Percentiles rank a stretch among this genome's conserved stretches.
These are phyloP conservation scores for Zea luxurians DNA, from an alignment of 176 grass and related monocot species.

Conservation along the genomic window DNA sequence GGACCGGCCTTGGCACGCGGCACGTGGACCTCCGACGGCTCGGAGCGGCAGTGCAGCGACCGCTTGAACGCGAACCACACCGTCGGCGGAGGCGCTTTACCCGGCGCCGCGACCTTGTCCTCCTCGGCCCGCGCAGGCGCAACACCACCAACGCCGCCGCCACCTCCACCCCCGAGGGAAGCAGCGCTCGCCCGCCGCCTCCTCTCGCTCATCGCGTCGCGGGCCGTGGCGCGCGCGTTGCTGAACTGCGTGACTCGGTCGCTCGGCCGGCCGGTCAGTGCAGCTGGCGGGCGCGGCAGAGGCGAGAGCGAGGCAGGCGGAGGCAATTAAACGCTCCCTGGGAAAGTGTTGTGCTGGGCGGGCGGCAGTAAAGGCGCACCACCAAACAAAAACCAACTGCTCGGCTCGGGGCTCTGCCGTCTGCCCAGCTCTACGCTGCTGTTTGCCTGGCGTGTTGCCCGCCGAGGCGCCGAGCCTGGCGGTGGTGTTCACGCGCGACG, in stretches of 20 bases:
- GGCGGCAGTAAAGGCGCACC: slow-evolving; percentile 45
- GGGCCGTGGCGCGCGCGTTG: background rate
- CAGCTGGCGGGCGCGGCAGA: slow-evolving; percentile 20
- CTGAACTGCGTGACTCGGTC: background rate
- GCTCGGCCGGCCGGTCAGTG: background rate
- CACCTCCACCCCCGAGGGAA: background rate
- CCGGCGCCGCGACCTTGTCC: slow-evolving; percentile 29
- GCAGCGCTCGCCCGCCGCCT: slow-evolving; percentile 27
- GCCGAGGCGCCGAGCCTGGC: background rate
- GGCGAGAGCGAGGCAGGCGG: background rate
- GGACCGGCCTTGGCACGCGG: slow-evolving; percentile 52
- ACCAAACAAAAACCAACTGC: slow-evolving; percentile 50
- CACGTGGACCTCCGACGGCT: slow-evolving; percentile 82
- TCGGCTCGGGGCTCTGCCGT: background rate
- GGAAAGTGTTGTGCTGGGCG: slow-evolving; percentile 15
- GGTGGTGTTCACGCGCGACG: background rate
- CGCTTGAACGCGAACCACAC: slow-evolving; percentile 89
- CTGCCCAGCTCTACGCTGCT: background rate
- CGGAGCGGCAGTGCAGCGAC: slow-evolving; percentile 91
- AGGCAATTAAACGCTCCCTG: slow-evolving; percentile 34
- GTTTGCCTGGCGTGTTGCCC: slow-evolving; percentile 6
- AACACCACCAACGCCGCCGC: no score
- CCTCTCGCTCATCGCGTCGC: slow-evolving; percentile 42
- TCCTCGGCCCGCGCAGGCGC: background rate
- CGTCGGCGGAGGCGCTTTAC: slow-evolving; percentile 44